Base-by-base conservation (phyloP, 768 basidiomycete genomes). In the Mycena kentingensis region DNA sequence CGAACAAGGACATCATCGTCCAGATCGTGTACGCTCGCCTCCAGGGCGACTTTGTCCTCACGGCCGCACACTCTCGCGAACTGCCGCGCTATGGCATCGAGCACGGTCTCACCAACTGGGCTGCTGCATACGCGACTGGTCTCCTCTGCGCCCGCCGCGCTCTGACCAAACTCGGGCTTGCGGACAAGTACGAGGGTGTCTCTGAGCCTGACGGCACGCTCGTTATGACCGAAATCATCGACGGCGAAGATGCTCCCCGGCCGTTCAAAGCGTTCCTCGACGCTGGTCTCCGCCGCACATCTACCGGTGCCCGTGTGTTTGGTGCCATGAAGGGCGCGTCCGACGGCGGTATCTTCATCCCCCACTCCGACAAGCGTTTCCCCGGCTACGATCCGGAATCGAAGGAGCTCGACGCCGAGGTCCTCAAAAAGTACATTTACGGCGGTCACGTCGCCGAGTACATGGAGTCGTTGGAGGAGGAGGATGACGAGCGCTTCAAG, bases 211-310 rank as follows among this genome's bases (percentile, higher is more conserved):
- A 95, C 66, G 97, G 97, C 57, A 87, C 87, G 24, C 70, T 96
- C 63, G 73, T 77, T 46, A 58, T 93, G 65, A 95, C 87, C n/a
- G 91, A 98, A 74, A 73, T 83, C 45, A 79, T 94, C 51, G 93
- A 92, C 47, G 91, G 83, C 11, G 94, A 98, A 51, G 93, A 94
- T 65, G 92, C 91, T 43, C 95, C 96, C 41, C 84, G 95, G 52
- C 97, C 97, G n/a, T 99, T 99, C 86, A 99, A 98, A 76, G 85
- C 83, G 67, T 99, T 90, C 82, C 93, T 99, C 65, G 97, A 98
- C 70, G 96, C 97, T 71, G 97, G 97, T 74, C 82, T 99, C 66
- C 93, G 87, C 75, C 92, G 95, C 65, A 99, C 97, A 37, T 95
- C 96, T 48, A 98, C 97, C 43, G 97, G 97, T 66, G 87, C 91